Conservation (phyloP, 257 asterid genomes). For the Nicotiana otophora region DNA sequence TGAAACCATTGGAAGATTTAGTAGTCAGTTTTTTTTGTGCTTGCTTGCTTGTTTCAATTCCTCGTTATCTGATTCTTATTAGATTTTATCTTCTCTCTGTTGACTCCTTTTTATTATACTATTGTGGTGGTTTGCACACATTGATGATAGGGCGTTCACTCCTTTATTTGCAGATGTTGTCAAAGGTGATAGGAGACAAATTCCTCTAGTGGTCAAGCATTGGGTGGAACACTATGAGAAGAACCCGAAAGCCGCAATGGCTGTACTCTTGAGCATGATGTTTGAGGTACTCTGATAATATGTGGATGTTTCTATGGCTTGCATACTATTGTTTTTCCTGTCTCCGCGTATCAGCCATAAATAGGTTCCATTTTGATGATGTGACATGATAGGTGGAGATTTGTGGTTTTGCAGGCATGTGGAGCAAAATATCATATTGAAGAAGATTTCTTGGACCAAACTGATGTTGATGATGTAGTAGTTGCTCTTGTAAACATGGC, state of each 20-base stretch:
- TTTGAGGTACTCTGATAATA: constrained; percentile 57
- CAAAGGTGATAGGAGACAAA: constrained; percentile 72
- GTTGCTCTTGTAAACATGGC: constrained; percentile 90
- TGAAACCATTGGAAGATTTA: not conserved
- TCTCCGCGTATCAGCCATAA: not conserved
- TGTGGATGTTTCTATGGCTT: not conserved
- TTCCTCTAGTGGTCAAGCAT: constrained; percentile 67
- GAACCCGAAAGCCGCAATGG: constrained; percentile 61
- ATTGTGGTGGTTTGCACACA: not conserved
- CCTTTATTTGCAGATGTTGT: constrained; percentile 51
- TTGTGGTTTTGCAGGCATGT: constrained; percentile 57
- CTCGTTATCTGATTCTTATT: not conserved
- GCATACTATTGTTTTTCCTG: not conserved
- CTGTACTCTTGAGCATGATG: constrained; percentile 67
- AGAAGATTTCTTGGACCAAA: constrained; percentile 69
- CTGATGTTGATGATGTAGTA: constrained; percentile 86
- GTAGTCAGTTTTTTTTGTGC: not conserved
- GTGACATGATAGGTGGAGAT: not conserved
- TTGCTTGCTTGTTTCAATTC: not conserved
- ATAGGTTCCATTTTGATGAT: constrained; percentile 1
- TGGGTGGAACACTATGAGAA: constrained; percentile 88
- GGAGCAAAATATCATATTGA: constrained; percentile 73
- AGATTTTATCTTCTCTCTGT: not conserved
- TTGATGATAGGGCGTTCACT: constrained; percentile 6
- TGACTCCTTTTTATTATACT: constrained; percentile 3